A percentile compares a stretch with the other conserved stretches of the same genome.
These are phyloP conservation scores for Aspergillus caelatus DNA, from an alignment of 2,329 filamentous ascomycete species.

Conservation along the genomic window DNA sequence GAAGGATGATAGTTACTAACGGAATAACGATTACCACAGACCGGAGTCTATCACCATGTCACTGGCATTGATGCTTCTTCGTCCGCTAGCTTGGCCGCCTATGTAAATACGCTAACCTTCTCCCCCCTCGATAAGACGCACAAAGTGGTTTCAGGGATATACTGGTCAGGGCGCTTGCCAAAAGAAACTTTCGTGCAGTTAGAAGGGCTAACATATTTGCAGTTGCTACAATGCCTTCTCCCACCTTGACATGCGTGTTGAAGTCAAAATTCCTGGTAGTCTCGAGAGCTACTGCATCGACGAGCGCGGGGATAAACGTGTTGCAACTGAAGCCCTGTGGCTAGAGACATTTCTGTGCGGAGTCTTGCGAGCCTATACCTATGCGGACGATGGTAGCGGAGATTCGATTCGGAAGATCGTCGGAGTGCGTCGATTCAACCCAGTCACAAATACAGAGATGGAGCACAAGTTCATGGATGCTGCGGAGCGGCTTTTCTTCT, in stretches of 20 bases:
- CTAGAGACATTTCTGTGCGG: slow-evolving; percentile 96
- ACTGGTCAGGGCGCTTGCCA: slow-evolving; percentile 66
- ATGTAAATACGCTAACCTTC: slow-evolving; percentile 97
- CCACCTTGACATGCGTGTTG: slow-evolving; percentile 95
- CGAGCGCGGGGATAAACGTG: slow-evolving; percentile 91
- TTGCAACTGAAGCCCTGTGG: slow-evolving; percentile 93
- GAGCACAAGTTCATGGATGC: slow-evolving; percentile 95
- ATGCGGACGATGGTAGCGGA: slow-evolving; percentile 92
- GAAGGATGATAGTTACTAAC: slow-evolving; percentile 2
- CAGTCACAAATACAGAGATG: slow-evolving; percentile 95
- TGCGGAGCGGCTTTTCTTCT: slow-evolving; percentile 92
- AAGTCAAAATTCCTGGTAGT: slow-evolving; percentile 93
- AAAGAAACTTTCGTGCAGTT: background rate
- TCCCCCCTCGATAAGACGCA: slow-evolving; percentile 78
- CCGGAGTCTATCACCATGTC: slow-evolving; percentile 95
- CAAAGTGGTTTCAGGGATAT: slow-evolving; percentile 91
- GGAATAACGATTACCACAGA: slow-evolving; percentile 53
- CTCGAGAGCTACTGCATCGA: slow-evolving; percentile 98
- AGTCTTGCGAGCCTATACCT: slow-evolving; percentile 90
- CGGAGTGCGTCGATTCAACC: slow-evolving; percentile 95
- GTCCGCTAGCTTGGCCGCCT: slow-evolving; percentile 92
- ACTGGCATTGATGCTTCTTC: slow-evolving; percentile 96
- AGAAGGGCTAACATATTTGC: slow-evolving; percentile 21
- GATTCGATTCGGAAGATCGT: slow-evolving; percentile 96
- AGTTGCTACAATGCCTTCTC: slow-evolving; percentile 99